These are phyloP conservation scores for Codiaeum variegatum DNA, from an alignment of 441 rosid genomes.

Conservation along the genomic window DNA sequence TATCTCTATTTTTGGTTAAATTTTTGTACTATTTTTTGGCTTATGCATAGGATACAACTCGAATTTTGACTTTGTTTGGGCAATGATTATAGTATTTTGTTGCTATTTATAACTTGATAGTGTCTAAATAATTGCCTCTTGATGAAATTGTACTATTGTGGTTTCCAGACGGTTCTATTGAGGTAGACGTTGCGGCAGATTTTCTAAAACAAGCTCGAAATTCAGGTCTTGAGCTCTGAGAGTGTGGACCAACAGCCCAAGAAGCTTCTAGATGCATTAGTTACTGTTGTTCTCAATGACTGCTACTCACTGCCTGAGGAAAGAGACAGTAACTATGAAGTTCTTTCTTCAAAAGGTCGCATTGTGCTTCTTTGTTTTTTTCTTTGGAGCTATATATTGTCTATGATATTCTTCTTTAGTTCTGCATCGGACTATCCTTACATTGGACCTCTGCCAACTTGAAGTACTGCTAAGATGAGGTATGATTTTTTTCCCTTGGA, in stretches of 20 bases:
- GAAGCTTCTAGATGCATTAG: slow-evolving; percentile 31
- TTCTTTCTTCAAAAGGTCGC: slow-evolving; percentile 16
- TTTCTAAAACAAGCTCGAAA: slow-evolving; percentile 25
- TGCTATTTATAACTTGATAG: neutral
- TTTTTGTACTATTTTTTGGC: too few relatives aligned
- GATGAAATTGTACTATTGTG: neutral
- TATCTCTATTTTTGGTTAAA: slow-evolving; percentile 12
- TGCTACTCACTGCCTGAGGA: slow-evolving; percentile 26
- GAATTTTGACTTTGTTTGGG: too few relatives aligned
- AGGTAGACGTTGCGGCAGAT: slow-evolving; percentile 22
- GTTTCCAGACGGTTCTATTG: slow-evolving; percentile 59
- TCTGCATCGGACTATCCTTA: neutral
- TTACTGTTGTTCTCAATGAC: slow-evolving; percentile 23
- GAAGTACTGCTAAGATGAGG: slow-evolving; percentile 11
- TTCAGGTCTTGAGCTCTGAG: slow-evolving; percentile 22
- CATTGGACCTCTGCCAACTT: slow-evolving; percentile 31
- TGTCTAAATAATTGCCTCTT: neutral
- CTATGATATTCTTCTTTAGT: slow-evolving; percentile 15
- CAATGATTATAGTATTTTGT: too few relatives aligned
- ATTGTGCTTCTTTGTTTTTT: slow-evolving; percentile 18
- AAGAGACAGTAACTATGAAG: slow-evolving; percentile 20
- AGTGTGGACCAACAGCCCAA: slow-evolving; percentile 19
- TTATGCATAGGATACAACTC: too few relatives aligned
- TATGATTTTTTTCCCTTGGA: neutral
- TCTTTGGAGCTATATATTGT: slow-evolving; percentile 21